Percentiles rank a stretch among this genome's conserved stretches.
These are phyloP conservation scores for Dimocarpus longan DNA, from an alignment of 345 rosid genomes.

Conservation along the genomic window DNA sequence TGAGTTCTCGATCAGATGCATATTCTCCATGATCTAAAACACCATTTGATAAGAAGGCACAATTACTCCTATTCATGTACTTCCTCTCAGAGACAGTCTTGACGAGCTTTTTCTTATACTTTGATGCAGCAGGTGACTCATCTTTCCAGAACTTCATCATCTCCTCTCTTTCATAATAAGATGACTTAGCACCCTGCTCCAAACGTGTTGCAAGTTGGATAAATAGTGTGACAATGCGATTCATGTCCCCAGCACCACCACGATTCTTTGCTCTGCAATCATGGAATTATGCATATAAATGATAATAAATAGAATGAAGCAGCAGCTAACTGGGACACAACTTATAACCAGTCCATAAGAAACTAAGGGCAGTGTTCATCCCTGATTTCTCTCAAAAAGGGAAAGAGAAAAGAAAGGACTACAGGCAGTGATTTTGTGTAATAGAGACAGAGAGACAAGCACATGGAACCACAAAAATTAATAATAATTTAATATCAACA, in stretches of 20 bases:
- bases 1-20: conserved; percentile 93
- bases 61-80: conserved; percentile 66
- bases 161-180: conserved; percentile 77
- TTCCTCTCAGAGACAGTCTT: conserved; percentile 64
- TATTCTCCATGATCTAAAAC: conserved; percentile 65
- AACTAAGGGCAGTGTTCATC: neutral
- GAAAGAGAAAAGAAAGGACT: neutral
- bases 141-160: conserved; percentile 83
- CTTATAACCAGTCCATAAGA: conserved; percentile 2
- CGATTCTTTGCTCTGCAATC: conserved; percentile 72
- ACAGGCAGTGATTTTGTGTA: neutral
- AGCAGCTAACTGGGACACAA: neutral
- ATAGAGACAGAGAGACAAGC: neutral
- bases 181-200: conserved; percentile 76
- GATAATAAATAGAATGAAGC: conserved; percentile 9
- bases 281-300: conserved; percentile 24
- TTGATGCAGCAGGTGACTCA: conserved; percentile 61
- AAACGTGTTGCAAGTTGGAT: conserved; percentile 88
- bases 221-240: conserved; percentile 67
- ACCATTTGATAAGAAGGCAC: conserved; percentile 52
- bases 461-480: neutral
- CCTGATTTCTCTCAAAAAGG: neutral
- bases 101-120: conserved; percentile 62
- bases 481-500: neutral
- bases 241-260: conserved; percentile 78